Evolutionary conservation across 2,329 filamentous ascomycete genomes (phyloP), one percentile per base, ranked within the genome.

Genomic region (Cercospora berteroae): DNA sequence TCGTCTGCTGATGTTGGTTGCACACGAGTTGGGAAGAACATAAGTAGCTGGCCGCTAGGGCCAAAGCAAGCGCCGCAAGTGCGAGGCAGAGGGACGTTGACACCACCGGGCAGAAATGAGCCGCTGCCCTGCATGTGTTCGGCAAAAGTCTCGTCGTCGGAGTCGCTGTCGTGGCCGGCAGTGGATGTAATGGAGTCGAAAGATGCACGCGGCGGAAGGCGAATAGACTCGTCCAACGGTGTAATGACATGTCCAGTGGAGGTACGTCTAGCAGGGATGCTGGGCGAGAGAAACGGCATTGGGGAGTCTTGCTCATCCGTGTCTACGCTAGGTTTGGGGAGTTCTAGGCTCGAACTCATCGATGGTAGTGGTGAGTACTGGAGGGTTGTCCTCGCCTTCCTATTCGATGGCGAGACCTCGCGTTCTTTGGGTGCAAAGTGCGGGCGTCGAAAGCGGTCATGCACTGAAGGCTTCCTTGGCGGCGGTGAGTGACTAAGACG

Each of bases 81-180:
- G 74, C 86, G 88, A 16, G 87, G 86, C 61, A 89, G 78, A 5
- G 88, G 88, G 4, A 90, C 86, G 74, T 88, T 89, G 60, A 87
- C 83, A 76, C 88, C 88, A 80, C 87, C 77, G 84, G 86, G 86
- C 27, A 84, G 80, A 69, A 87, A 81, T 20, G 84, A 77, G 65
- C 85, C 84, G 66, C 84, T 81, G 29, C 79, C 83, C 68, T 72
- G 65, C 69, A 83, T 82, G 20, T 69, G 70, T 7, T 73, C 71
- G 12, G 71, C 73, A 63, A 77, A 97, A 71, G 92, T 94, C 71
- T 95, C 92, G 66, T 91, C 90, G 31, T 79, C 81, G 42, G 83
- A 77, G 63, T 77, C 76, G 60, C 74, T 74, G 48, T 76, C 74
- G 64, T 72, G 67, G 27, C 67, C 74, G 42, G 57, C 77, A 77